These are phyloP conservation scores for Nidularia pulvinata DNA, from an alignment of 768 basidiomycete genomes.

Conservation along the genomic window DNA sequence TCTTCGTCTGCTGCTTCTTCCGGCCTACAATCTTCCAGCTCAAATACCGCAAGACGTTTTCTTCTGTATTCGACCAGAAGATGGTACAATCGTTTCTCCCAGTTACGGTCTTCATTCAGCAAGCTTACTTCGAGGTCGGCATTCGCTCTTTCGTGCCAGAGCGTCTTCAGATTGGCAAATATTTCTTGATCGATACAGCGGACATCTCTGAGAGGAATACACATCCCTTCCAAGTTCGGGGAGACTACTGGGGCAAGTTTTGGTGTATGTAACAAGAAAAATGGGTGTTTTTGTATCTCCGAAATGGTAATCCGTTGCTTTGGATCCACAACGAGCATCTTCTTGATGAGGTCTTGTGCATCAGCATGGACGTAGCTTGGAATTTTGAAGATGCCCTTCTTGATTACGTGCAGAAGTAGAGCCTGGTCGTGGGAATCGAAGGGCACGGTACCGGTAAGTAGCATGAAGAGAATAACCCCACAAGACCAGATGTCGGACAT, in stretches of 20 bases:
- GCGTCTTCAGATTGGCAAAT: constrained; percentile 83
- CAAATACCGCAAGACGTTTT: constrained; percentile 70
- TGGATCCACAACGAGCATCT: constrained; percentile 82
- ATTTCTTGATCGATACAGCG: constrained; percentile 87
- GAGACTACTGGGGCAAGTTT: constrained; percentile 34
- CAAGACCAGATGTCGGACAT: constrained; percentile 98
- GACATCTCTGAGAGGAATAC: constrained; percentile 59
- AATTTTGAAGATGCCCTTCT: constrained; percentile 70
- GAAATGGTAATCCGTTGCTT: constrained; percentile 79
- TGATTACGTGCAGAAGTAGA: constrained; percentile 80
- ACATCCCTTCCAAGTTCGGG: constrained; percentile 67
- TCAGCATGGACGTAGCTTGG: constrained; percentile 65
- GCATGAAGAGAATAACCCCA: constrained; percentile 88
- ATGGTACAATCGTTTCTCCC: constrained; percentile 97
- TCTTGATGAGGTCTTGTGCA: constrained; percentile 75
- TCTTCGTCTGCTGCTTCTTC: too few relatives aligned
- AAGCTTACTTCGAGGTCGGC: constrained; percentile 72
- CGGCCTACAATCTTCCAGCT: constrained; percentile 58
- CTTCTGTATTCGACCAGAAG: constrained; percentile 84
- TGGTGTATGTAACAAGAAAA: constrained; percentile 60
- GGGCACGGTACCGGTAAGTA: constrained; percentile 87
- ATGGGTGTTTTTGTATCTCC: constrained; percentile 80
- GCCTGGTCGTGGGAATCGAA: constrained; percentile 90
- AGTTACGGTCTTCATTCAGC: constrained; percentile 67
- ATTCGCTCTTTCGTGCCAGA: constrained; percentile 88